Evolutionary conservation across 148 eudicot genomes (phyloP).

Genomic region (Drosera capensis): DNA sequence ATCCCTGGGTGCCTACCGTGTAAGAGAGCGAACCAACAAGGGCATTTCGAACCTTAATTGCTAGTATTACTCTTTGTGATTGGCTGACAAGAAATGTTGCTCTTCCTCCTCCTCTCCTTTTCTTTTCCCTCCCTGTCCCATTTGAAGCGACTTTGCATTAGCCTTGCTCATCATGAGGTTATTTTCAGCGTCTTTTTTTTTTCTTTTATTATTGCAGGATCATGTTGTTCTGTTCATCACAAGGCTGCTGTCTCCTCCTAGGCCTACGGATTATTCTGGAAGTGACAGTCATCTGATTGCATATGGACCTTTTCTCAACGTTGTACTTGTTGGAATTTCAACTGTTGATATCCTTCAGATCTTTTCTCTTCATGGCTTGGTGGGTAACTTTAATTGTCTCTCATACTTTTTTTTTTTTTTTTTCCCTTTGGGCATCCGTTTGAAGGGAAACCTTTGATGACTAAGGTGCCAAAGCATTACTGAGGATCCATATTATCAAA

Average conservation of each 20-base stretch:
- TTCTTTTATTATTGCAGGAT: no score
- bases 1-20: no score
- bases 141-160: neutral
- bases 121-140: no score
- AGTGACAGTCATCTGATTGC: conserved; percentile 63
- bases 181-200: conserved; percentile 7
- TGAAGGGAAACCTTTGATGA: no score
- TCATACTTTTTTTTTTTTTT: neutral
- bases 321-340: conserved; percentile 74
- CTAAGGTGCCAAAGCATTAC: no score
- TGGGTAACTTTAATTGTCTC: conserved; percentile 16
- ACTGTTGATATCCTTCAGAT: conserved; percentile 69
- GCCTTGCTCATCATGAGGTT: neutral
- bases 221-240: conserved; percentile 52
- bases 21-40: no score
- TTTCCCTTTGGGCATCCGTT: no score
- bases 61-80: no score
- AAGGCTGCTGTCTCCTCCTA: conserved; percentile 64
- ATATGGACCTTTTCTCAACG: conserved; percentile 60
- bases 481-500: no score
- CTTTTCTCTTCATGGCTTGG: conserved; percentile 86
- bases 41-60: no score
- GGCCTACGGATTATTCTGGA: conserved; percentile 57
- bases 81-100: no score
- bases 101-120: no score